Evolutionary conservation across 148 eudicot species (phyloP).

Genomic region (Rhododendron mucronatum): DNA sequence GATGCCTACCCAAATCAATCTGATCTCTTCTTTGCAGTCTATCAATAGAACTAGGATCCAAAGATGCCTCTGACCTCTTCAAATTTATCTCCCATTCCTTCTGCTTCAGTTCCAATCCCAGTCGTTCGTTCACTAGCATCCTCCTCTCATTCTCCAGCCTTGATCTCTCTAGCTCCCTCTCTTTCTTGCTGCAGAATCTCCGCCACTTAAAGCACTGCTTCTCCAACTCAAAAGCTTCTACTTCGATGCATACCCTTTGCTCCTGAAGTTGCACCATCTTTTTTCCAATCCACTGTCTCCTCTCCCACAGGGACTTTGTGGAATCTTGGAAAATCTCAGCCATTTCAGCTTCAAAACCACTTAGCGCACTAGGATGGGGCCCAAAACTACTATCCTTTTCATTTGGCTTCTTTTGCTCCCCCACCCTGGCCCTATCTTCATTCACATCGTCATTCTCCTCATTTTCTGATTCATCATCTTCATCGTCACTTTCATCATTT

Average conservation of each 20-base stretch:
- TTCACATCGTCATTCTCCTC: slow-evolving; percentile 23
- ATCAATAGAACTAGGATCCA: slow-evolving; percentile 20
- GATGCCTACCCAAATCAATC: slow-evolving; percentile 21
- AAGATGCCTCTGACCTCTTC: slow-evolving; percentile 25
- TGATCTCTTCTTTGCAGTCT: slow-evolving; percentile 28
- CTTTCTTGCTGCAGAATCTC: slow-evolving; percentile 53
- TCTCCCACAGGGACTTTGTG: slow-evolving; percentile 30
- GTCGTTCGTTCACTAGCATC: slow-evolving; percentile 51
- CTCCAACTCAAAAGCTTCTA: slow-evolving; percentile 48
- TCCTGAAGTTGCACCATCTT: slow-evolving; percentile 35
- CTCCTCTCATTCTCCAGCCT: slow-evolving; percentile 57
- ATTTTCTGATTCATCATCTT: slow-evolving; percentile 34
- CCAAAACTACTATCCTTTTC: slow-evolving; percentile 18
- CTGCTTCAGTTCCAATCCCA: slow-evolving; percentile 48
- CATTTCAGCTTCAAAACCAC: slow-evolving; percentile 28
- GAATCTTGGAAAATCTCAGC: slow-evolving; percentile 25
- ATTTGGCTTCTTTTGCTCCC: slow-evolving; percentile 18
- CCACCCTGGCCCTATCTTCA: slow-evolving; percentile 18
- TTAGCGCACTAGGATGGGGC: slow-evolving; percentile 14
- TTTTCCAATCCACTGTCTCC: slow-evolving; percentile 35
- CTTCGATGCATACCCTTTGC: slow-evolving; percentile 36
- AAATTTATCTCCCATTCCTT: slow-evolving; percentile 32
- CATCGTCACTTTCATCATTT: slow-evolving; percentile 41
- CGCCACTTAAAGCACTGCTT: slow-evolving; percentile 51
- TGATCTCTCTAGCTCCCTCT: slow-evolving; percentile 47